Conservation (phyloP, 2,329 filamentous ascomycete species). For the Colletotrichum sidae region DNA sequence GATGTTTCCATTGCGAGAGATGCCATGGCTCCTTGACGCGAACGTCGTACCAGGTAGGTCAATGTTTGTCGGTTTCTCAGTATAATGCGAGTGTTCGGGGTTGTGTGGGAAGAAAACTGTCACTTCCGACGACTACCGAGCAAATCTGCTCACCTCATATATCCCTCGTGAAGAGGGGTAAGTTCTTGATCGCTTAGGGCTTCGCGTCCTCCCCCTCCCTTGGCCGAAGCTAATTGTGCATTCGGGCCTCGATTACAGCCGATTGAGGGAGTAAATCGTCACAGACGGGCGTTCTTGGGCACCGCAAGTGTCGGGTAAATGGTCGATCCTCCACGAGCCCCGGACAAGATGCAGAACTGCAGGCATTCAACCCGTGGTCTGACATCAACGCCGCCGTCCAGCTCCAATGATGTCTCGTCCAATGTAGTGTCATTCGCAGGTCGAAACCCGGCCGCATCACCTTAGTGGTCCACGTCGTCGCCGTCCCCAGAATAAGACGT, state of each 20-base stretch:
- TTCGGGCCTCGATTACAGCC: constrained; percentile 6
- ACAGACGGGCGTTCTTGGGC: constrained; percentile 1
- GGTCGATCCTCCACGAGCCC: too few species aligned
- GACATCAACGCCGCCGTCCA: background rate
- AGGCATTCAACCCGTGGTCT: constrained; percentile 2
- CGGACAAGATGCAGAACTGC: background rate
- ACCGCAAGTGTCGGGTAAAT: background rate
- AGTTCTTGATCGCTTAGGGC: background rate
- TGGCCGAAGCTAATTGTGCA: constrained; percentile 30
- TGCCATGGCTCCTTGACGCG: constrained; percentile 41
- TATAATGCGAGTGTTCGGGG: background rate
- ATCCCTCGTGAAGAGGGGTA: constrained; percentile 20
- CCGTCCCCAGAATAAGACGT: too few species aligned
- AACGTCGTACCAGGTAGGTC: constrained; percentile 29
- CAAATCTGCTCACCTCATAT: background rate
- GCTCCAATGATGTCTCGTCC: too few species aligned
- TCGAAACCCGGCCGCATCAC: too few species aligned
- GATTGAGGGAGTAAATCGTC: constrained; percentile 9
- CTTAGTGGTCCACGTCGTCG: too few species aligned
- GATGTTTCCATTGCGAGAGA: constrained; percentile 49
- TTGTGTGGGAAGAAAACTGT: too few species aligned
- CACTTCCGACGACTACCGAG: accelerated
- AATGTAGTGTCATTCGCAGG: too few species aligned
- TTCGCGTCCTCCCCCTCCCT: constrained; percentile 29
- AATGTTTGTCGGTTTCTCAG: background rate